Conservation (phyloP, 306 rosid genomes). For the Vicia faba region DNA sequence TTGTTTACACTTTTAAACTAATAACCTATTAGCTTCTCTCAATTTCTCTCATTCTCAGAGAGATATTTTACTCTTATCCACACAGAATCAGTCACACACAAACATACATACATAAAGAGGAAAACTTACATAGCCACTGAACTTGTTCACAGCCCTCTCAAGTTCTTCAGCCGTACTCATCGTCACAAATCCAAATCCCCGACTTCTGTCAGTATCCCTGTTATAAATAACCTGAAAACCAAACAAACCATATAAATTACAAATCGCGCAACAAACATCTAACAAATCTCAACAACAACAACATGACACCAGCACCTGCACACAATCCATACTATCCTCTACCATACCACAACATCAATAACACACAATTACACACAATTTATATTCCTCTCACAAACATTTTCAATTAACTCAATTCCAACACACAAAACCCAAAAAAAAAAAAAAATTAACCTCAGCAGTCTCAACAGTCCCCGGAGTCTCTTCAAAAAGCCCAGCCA, state of each 20-base stretch:
- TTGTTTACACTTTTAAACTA: too few species aligned
- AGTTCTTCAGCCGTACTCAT: conserved; percentile 87
- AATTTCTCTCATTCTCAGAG: neutral
- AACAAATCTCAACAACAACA: neutral
- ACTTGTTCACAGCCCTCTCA: conserved; percentile 70
- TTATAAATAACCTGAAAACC: conserved; percentile 75
- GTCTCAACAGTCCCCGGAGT: conserved; percentile 71
- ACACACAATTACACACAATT: neutral
- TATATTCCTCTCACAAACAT: neutral
- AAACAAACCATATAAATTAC: conserved; percentile 1
- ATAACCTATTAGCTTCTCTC: neutral
- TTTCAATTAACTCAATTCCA: neutral
- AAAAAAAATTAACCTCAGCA: conserved; percentile 66
- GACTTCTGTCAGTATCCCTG: conserved; percentile 77
- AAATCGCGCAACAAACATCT: neutral
- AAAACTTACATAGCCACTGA: conserved; percentile 75
- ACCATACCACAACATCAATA: neutral
- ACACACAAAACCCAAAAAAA: neutral
- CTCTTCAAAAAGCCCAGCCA: conserved; percentile 75
- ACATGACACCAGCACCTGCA: neutral
- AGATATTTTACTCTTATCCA: neutral
- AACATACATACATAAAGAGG: neutral
- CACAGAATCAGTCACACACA: neutral
- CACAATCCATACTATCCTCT: neutral
- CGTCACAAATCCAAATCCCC: conserved; percentile 91